These are phyloP conservation scores for Neurospora sp. DNA, from an alignment of 2,329 filamentous ascomycete genomes.

Conservation along the genomic window DNA sequence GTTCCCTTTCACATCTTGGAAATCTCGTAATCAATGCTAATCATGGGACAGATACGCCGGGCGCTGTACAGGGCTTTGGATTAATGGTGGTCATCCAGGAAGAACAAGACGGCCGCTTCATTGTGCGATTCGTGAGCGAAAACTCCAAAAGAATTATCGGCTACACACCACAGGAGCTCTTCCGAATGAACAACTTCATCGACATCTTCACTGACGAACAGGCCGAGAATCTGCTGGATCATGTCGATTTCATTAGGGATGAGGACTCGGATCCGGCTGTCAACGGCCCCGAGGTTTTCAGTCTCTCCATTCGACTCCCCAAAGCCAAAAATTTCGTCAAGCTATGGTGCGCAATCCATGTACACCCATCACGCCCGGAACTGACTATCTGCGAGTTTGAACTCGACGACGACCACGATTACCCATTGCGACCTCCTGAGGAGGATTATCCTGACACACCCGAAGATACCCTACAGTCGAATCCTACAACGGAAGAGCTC, in stretches of 20 bases:
- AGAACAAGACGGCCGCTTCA: conserved; percentile 55
- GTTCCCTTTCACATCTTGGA: not conserved
- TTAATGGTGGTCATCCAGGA: conserved; percentile 66
- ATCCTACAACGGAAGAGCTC: conserved; percentile 65
- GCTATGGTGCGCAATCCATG: conserved; percentile 81
- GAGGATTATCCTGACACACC: conserved; percentile 53
- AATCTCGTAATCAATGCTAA: not conserved
- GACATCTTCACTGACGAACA: conserved; percentile 79
- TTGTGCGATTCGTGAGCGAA: conserved; percentile 69
- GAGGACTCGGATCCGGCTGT: conserved; percentile 65
- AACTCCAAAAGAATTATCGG: conserved; percentile 70
- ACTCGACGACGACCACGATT: conserved; percentile 62
- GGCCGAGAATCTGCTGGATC: conserved; percentile 72
- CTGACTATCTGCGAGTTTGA: conserved; percentile 84
- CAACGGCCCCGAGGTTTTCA: conserved; percentile 82
- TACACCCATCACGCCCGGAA: conserved; percentile 56
- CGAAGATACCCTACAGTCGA: conserved; percentile 63
- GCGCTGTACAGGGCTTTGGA: conserved; percentile 73
- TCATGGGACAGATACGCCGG: conserved; percentile 51
- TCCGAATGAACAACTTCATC: conserved; percentile 65
- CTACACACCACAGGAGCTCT: conserved; percentile 67
- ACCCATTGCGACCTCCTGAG: conserved; percentile 55
- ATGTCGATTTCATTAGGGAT: conserved; percentile 79
- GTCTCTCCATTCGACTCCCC: conserved; percentile 58
- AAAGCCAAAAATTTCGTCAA: conserved; percentile 49